Conservation (phyloP, 2,329 filamentous ascomycete species). For the Ophiocordyceps robertsii region DNA sequence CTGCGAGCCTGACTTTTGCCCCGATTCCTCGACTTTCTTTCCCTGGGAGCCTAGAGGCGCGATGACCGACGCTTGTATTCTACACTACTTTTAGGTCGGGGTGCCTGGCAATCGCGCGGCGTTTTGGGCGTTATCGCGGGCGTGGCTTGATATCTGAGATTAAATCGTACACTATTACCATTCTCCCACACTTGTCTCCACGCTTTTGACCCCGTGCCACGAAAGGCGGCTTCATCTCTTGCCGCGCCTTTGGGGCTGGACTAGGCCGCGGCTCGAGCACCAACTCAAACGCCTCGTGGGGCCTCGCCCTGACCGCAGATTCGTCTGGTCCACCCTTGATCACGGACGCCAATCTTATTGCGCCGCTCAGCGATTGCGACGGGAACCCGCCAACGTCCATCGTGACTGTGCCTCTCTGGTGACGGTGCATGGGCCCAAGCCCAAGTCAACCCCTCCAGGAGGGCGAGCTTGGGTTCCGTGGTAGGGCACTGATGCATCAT, state of each 20-base stretch:
- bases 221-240: too few relatives aligned
- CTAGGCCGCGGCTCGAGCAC: too few relatives aligned
- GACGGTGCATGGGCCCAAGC: background rate
- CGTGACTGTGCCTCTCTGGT: background rate
- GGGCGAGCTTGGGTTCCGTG: background rate
- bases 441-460: background rate
- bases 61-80: constrained; percentile 6
- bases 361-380: background rate
- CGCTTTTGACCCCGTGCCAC: too few relatives aligned
- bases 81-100: background rate
- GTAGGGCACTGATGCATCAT: constrained; percentile 1
- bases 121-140: background rate
- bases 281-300: too few relatives aligned
- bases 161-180: background rate
- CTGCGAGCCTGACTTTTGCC: constrained; percentile 1
- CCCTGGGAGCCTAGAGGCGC: constrained; percentile 3
- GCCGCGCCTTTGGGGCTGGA: too few relatives aligned
- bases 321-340: too few relatives aligned
- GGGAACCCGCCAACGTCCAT: background rate
- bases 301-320: too few relatives aligned
- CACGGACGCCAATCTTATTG: background rate
- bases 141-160: background rate
- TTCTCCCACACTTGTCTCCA: background rate
- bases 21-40: too few relatives aligned
- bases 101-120: constrained; percentile 4